Percentiles rank a stretch among this genome's conserved stretches.
Evolutionary conservation across 108 stramenopile species (phyloP).

Genomic region (Cylindrotheca closterium): DNA sequence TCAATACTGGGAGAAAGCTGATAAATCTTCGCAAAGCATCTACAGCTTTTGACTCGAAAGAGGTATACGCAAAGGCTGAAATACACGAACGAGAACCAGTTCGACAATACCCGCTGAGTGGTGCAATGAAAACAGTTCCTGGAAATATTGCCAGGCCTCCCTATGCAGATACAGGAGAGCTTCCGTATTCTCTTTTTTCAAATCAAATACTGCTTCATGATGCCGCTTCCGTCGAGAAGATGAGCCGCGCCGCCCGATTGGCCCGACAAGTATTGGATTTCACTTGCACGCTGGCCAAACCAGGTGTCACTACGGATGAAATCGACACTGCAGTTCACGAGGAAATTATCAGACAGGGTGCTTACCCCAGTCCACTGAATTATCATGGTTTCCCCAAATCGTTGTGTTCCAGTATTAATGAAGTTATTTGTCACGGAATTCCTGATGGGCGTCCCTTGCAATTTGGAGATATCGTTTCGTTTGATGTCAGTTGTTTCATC

Average conservation of each 20-base stretch:
- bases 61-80: background rate
- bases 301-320: constrained; percentile 91
- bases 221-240: constrained; percentile 34
- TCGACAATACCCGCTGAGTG: constrained; percentile 9
- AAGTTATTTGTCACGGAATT: constrained; percentile 98
- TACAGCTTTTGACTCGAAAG: background rate
- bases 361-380: constrained; percentile 96
- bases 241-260: constrained; percentile 58
- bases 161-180: constrained; percentile 63
- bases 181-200: constrained; percentile 31
- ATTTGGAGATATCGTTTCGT: constrained; percentile 92
- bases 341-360: constrained; percentile 56
- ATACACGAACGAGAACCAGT: constrained; percentile 19
- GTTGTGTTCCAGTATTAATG: constrained; percentile 93
- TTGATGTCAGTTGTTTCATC: constrained; percentile 89
- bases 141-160: constrained; percentile 50
- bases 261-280: constrained; percentile 66
- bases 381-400: constrained; percentile 97
- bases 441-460: constrained; percentile 71
- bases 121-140: constrained; percentile 34
- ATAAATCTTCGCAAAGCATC: too few relatives aligned
- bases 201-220: constrained; percentile 53
- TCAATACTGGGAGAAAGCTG: too few relatives aligned
- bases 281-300: constrained; percentile 53
- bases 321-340: constrained; percentile 88